Conservation (phyloP, 495 filamentous ascomycete genomes). For the Penicillium cosmopolitanum region DNA sequence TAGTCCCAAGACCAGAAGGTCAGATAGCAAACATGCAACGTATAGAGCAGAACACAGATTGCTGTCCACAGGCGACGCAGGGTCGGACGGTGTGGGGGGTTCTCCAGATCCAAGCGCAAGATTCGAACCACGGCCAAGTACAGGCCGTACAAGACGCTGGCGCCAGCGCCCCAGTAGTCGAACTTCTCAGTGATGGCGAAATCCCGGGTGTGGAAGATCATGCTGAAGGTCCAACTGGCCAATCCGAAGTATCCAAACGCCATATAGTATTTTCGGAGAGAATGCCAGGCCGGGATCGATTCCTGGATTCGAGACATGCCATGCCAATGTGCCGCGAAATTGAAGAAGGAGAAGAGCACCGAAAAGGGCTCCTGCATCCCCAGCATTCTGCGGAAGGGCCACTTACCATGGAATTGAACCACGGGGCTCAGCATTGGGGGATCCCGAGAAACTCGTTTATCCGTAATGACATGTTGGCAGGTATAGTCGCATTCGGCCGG, state of each 20-base stretch:
- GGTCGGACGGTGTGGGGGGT: conserved; percentile 55
- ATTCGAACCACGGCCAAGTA: conserved; percentile 82
- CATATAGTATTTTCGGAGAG: conserved; percentile 80
- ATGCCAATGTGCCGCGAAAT: conserved; percentile 82
- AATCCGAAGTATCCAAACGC: conserved; percentile 80
- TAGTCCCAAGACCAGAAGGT: conserved; percentile 90
- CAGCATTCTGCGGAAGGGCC: conserved; percentile 88
- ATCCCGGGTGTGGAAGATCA: conserved; percentile 89
- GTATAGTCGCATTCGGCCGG: conserved; percentile 95
- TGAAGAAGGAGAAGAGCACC: conserved; percentile 90
- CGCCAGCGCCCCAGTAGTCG: conserved; percentile 95
- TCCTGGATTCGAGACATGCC: conserved; percentile 73
- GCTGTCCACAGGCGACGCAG: conserved; percentile 73
- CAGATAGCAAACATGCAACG: conserved; percentile 80
- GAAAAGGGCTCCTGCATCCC: conserved; percentile 94
- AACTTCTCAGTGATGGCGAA: conserved; percentile 85
- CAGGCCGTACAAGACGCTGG: conserved; percentile 85
- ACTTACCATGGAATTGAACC: conserved; percentile 98
- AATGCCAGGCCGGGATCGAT: conserved; percentile 70
- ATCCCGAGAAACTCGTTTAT: conserved; percentile 66
- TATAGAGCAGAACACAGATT: conserved; percentile 71
- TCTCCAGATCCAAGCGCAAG: conserved; percentile 74
- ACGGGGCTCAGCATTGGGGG: conserved; percentile 66
- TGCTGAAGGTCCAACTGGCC: conserved; percentile 82
- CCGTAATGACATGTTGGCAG: conserved; percentile 93